Percentiles rank a stretch among this genome's conserved stretches.
phyloP scores from a whole-genome alignment of 306 rosid species.

The Morella rubra region DNA sequence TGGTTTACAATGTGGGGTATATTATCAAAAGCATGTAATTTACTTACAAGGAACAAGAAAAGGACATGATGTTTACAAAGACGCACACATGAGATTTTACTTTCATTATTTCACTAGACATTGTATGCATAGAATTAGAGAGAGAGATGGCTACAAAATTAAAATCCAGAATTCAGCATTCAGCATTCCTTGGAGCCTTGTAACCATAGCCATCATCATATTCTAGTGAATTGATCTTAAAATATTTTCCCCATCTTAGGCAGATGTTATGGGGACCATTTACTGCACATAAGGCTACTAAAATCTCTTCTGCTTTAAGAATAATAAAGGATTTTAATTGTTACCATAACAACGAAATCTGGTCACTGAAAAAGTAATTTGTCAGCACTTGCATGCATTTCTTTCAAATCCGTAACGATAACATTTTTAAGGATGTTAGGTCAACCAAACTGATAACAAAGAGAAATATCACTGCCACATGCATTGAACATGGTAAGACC shows the following conservation, averaged over 20 bases:
- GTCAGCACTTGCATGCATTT: background rate
- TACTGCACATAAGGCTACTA: background rate
- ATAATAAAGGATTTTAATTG: background rate
- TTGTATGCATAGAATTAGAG: background rate
- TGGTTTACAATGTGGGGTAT: background rate
- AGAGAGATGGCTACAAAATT: background rate
- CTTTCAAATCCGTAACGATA: slow-evolving; percentile 7
- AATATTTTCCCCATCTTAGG: background rate
- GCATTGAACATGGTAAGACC: slow-evolving; percentile 11
- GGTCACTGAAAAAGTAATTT: background rate
- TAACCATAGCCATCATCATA: background rate
- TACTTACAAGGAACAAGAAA: background rate
- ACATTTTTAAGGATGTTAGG: slow-evolving; percentile 9
- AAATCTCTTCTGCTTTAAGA: background rate
- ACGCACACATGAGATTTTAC: too few relatives aligned
- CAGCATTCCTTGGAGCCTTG: slow-evolving; percentile 1
- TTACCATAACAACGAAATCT: background rate
- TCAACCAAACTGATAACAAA: background rate
- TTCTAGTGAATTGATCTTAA: background rate
- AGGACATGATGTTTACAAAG: too few relatives aligned
- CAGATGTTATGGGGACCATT: background rate
- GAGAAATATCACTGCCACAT: slow-evolving; percentile 11
- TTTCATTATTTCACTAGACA: background rate
- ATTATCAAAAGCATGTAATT: background rate
- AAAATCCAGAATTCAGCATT: background rate